Evolutionary conservation across 192 early-diverging fungal genomes (phyloP), one percentile per base, ranked within the genome.

Genomic region (Coemansia sp.): DNA sequence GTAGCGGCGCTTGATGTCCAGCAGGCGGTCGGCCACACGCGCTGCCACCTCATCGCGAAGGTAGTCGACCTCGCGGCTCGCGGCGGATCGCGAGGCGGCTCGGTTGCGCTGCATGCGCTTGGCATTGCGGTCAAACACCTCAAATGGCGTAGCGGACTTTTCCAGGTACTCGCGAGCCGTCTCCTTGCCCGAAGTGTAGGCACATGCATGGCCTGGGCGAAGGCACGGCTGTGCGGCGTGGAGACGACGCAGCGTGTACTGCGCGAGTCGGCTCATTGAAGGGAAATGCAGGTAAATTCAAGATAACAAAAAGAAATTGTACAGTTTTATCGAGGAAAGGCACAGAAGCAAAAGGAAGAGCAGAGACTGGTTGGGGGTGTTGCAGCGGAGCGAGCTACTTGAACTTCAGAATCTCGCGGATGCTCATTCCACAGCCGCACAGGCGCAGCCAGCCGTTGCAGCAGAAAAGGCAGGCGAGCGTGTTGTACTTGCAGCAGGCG

Each of bases 1-100:
- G 73, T 88, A 93, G 38, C 86, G 78, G 30, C 91, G 85, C 64
- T 94, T 94, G 56, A 98, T 91, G 58, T 98, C 95, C 80, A 94
- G 55, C 27, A 97, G 65, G 27, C 93, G 80, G 62, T 98, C 95
- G 4, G 88, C 90, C 10, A 98, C 70, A 17, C 92, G 75, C 31
- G 82, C 82, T 13, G 95, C 95, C 11, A 94, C 81, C 52, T 94
- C 93, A 73, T 98, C 91, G 45, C 86, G 86, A 31, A 98, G 77
- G 65, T 98, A 98, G 69, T 98, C 95, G 4, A 87, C 87, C 23
- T 83, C 69, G 4, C 85, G 84, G 54, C 85, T 88, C 17, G 80
- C 48, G 38, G 59, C 55, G 36, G 43, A 36, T 60, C 89, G 64
- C 4, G 65, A 50, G 0, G 86, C 86, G 10, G 90, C 84, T 11